phyloP scores from a whole-genome alignment of 805 yeast species.

The Lipomyces orientalis region DNA sequence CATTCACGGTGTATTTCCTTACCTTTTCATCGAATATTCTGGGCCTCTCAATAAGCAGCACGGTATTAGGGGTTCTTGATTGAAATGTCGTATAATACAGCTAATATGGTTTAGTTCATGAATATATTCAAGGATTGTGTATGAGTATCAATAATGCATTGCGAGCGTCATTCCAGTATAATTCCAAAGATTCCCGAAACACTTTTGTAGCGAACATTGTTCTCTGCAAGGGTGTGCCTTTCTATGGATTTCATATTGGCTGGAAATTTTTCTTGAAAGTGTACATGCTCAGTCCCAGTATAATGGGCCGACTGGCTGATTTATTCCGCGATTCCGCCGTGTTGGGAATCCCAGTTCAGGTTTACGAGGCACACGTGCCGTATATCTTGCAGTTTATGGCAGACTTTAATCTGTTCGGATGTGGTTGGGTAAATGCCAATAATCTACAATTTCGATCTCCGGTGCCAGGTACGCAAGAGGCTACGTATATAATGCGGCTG shows the following conservation, averaged over 20 bases:
- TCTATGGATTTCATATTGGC: slow-evolving; percentile 82
- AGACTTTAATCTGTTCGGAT: slow-evolving; percentile 84
- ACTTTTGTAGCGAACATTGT: slow-evolving; percentile 44
- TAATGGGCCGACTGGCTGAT: slow-evolving; percentile 60
- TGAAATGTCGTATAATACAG: neutral
- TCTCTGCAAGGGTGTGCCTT: slow-evolving; percentile 75
- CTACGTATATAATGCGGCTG: neutral
- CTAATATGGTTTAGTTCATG: slow-evolving; percentile 25
- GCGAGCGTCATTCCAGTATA: slow-evolving; percentile 40
- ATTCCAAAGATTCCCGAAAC: slow-evolving; percentile 24
- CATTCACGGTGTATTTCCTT: slow-evolving; percentile 85
- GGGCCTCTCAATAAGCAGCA: slow-evolving; percentile 44
- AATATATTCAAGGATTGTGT: slow-evolving; percentile 32
- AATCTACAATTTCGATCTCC: slow-evolving; percentile 56
- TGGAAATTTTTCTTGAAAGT: slow-evolving; percentile 71
- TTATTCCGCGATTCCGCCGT: slow-evolving; percentile 54
- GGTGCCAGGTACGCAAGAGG: slow-evolving; percentile 19
- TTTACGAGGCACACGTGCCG: slow-evolving; percentile 83
- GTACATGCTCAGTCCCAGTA: slow-evolving; percentile 66
- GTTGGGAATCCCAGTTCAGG: slow-evolving; percentile 51
- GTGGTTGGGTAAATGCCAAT: slow-evolving; percentile 69
- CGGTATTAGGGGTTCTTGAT: slow-evolving; percentile 8
- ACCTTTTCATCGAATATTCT: slow-evolving; percentile 68
- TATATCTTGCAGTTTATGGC: slow-evolving; percentile 74
- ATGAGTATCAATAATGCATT: slow-evolving; percentile 42